A percentile compares a stretch with the other conserved stretches of the same genome.
phyloP scores from a whole-genome alignment of 805 yeast species.

The Sugiyamaella chiloensis region DNA sequence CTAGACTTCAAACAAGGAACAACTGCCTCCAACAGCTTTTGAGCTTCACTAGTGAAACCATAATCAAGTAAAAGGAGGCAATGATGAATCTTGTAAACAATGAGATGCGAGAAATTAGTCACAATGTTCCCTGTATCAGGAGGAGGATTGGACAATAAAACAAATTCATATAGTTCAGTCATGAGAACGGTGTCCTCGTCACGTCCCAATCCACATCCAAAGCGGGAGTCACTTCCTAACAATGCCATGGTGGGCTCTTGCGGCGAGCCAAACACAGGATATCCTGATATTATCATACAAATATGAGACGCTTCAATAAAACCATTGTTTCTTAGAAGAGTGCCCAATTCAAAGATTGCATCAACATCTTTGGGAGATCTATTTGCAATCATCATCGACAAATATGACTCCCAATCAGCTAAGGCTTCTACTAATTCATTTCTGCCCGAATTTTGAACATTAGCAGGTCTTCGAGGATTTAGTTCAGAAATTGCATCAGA shows the following conservation, averaged over 20 bases:
- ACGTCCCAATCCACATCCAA: slow-evolving; percentile 41
- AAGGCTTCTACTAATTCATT: not conserved
- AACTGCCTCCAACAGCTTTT: slow-evolving; percentile 57
- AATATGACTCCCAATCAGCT: slow-evolving; percentile 32
- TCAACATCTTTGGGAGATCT: slow-evolving; percentile 28
- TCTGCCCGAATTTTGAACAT: slow-evolving; percentile 9
- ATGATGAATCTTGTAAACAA: slow-evolving; percentile 61
- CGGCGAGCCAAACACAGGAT: slow-evolving; percentile 29
- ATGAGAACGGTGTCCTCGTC: slow-evolving; percentile 49
- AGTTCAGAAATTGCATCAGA: slow-evolving; percentile 52
- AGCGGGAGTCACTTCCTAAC: slow-evolving; percentile 27
- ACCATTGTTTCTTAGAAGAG: slow-evolving; percentile 37
- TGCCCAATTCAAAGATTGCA: slow-evolving; percentile 37
- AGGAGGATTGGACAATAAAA: slow-evolving; percentile 37
- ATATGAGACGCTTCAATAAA: slow-evolving; percentile 40
- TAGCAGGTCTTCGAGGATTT: slow-evolving; percentile 30
- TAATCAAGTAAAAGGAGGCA: slow-evolving; percentile 68
- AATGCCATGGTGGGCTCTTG: slow-evolving; percentile 24
- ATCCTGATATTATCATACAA: slow-evolving; percentile 31
- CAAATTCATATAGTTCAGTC: slow-evolving; percentile 69
- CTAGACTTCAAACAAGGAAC: slow-evolving; percentile 38
- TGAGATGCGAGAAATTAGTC: slow-evolving; percentile 46
- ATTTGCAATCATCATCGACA: slow-evolving; percentile 32
- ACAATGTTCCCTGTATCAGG: slow-evolving; percentile 22
- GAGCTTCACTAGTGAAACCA: slow-evolving; percentile 57